Base-by-base conservation (phyloP, 331 rosid species). In the Saraca asoca region DNA sequence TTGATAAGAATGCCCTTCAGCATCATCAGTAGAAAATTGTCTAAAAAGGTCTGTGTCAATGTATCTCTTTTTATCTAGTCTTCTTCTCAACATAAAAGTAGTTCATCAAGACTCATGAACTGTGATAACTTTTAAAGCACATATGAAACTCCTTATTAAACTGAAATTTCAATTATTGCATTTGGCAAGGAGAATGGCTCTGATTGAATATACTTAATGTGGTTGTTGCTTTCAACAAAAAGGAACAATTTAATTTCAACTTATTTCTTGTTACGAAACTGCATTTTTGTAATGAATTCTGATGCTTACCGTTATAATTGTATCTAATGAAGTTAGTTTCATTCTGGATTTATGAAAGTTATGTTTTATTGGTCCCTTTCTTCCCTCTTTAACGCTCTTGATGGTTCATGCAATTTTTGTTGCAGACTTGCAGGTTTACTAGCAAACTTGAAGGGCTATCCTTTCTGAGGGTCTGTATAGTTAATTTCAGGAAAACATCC, bases 1-100 rank as follows among this genome's bases (percentile, higher is more conserved):
- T 60, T 54, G 61, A 58, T 49, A 51, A n/a, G 37, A 61, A 24
- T 24, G 69, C 64, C 35, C 57, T 65, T 38, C 73, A 19, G 60
- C 72, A 49, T 58, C 59, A 20, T 56, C 43, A 12, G 38, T 38
- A 39, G 44, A 60, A 41, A 62, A 67, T 19, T 63, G 39, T 64
- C 58, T 56, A n/a, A 43, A 24, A 64, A 74, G 81, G 86, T 81
- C 74, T 48, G 78, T 71, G 9, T 53, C 58, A 37, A 51, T 62
- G 11, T 9, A 57, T 56, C 42, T 68, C 69, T 56, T n/a, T 13
- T 55, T 17, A 37, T 41, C 62, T 29, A 63, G 56, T 62, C 57
- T 6, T 68, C 20, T 5, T 52, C 54, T 52, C 4, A 34, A 65
- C 54, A 34, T 60, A 20, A 29, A 64, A 59, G 10, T 41, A 49